Percentiles rank a stretch among this genome's conserved stretches.
Evolutionary conservation across 2,329 filamentous ascomycete genomes (phyloP).

Genomic region (Calonectria montana): DNA sequence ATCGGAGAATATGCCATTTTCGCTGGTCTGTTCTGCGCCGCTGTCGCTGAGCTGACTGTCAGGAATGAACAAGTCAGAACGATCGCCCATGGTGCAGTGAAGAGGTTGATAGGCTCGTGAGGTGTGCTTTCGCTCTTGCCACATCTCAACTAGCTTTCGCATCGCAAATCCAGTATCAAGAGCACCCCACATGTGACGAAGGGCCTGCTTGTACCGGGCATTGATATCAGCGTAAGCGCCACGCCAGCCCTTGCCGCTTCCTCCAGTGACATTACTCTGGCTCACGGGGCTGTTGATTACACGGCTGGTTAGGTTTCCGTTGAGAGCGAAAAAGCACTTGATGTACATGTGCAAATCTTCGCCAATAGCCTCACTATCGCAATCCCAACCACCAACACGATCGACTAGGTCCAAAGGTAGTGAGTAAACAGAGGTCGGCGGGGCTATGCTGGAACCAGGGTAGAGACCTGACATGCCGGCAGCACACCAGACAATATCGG

Average conservation of each 20-base stretch:
- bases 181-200: conserved; percentile 82
- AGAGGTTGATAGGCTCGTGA: conserved; percentile 66
- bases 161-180: conserved; percentile 76
- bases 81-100: conserved; percentile 60
- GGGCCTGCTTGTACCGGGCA: conserved; percentile 77
- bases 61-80: conserved; percentile 60
- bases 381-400: conserved; percentile 78
- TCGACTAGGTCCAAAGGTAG: conserved; percentile 75
- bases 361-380: conserved; percentile 76
- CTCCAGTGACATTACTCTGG: conserved; percentile 77
- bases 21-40: conserved; percentile 53
- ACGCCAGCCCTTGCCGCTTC: conserved; percentile 62
- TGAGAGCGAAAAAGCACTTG: conserved; percentile 81
- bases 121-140: conserved; percentile 68
- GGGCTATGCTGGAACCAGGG: conserved; percentile 70
- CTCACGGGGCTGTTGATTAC: conserved; percentile 77
- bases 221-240: conserved; percentile 68
- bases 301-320: conserved; percentile 73
- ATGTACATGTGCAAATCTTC: conserved; percentile 84
- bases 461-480: conserved; percentile 78
- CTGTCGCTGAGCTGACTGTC: conserved; percentile 55
- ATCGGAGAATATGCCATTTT: conserved; percentile 67
- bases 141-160: conserved; percentile 67
- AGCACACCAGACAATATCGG: conserved; percentile 78
- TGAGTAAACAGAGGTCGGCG: conserved; percentile 81